phyloP scores from a whole-genome alignment of 2,329 filamentous ascomycete genomes.

The Meredithiella fracta region DNA sequence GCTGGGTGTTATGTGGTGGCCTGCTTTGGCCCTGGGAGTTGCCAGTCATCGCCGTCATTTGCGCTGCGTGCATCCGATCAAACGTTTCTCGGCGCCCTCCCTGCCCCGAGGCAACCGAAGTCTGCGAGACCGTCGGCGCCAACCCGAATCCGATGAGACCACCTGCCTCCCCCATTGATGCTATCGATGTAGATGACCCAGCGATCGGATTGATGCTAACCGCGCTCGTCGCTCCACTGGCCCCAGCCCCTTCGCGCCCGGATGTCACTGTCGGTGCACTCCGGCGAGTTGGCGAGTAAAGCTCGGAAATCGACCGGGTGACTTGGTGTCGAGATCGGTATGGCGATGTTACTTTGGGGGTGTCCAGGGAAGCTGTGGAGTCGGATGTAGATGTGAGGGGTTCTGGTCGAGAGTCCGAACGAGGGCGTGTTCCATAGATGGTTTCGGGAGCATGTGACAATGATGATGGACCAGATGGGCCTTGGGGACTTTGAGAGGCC shows the following conservation, averaged over 20 bases:
- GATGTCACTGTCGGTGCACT: conserved; percentile 4
- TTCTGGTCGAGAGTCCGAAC: neutral
- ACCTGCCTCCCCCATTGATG: conserved; percentile 10
- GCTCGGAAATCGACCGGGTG: conserved; percentile 38
- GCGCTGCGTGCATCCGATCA: conserved; percentile 8
- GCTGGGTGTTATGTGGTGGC: neutral
- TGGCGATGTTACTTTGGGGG: conserved; percentile 11
- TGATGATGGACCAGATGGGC: neutral
- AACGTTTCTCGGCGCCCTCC: conserved; percentile 13
- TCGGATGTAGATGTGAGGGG: neutral
- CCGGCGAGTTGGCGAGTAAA: conserved; percentile 26
- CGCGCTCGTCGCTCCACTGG: neutral
- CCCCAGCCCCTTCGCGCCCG: conserved; percentile 18
- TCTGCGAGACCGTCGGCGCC: neutral
- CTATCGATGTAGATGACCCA: conserved; percentile 8
- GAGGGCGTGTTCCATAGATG: neutral
- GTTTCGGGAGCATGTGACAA: neutral
- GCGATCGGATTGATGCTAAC: neutral
- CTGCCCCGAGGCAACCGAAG: neutral
- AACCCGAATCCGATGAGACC: conserved; percentile 17
- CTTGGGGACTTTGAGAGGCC: neutral
- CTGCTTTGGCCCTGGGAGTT: no score
- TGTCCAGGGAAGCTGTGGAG: neutral
- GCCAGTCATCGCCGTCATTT: conserved; percentile 6
- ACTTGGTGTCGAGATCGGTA: conserved; percentile 31